phyloP scores from a whole-genome alignment of 495 filamentous ascomycete genomes.

The Antarctomyces pellizariae region DNA sequence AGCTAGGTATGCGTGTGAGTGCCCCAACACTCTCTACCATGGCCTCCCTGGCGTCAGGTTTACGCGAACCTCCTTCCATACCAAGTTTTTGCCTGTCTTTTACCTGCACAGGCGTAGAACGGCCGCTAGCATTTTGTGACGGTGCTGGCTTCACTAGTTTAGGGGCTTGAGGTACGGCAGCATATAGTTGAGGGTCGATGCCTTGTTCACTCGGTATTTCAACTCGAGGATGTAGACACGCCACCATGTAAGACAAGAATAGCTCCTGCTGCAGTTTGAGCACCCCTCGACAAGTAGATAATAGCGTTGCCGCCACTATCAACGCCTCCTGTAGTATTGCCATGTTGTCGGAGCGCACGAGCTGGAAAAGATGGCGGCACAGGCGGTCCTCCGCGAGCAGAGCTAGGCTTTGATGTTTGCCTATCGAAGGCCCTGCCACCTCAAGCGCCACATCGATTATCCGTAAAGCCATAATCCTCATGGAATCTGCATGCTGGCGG shows the following conservation, averaged over 20 bases:
- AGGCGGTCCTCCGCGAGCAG: conserved; percentile 78
- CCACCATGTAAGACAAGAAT: conserved; percentile 81
- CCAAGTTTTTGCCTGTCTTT: conserved; percentile 86
- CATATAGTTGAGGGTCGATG: conserved; percentile 79
- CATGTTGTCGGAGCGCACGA: conserved; percentile 90
- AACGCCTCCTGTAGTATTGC: conserved; percentile 77
- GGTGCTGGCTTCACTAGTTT: conserved; percentile 65
- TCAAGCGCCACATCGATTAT: conserved; percentile 97
- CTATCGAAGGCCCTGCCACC: conserved; percentile 87
- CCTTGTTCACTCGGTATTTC: conserved; percentile 79
- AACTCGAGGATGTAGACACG: conserved; percentile 75
- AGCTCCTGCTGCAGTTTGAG: conserved; percentile 94
- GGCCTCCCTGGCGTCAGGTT: conserved; percentile 84
- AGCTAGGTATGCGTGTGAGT: conserved; percentile 73
- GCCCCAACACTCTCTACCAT: conserved; percentile 96
- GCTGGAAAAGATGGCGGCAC: conserved; percentile 86
- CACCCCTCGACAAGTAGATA: conserved; percentile 79
- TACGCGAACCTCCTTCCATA: conserved; percentile 74
- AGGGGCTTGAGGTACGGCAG: conserved; percentile 78
- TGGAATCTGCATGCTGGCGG: conserved; percentile 71
- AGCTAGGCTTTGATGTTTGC: conserved; percentile 75
- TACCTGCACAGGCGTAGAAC: conserved; percentile 79
- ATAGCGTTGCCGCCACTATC: conserved; percentile 70
- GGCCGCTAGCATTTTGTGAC: conserved; percentile 55
- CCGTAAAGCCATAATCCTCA: conserved; percentile 88